phyloP scores from a whole-genome alignment of 352 stramenopile genomes.

The Phytopythium ostracodes region DNA sequence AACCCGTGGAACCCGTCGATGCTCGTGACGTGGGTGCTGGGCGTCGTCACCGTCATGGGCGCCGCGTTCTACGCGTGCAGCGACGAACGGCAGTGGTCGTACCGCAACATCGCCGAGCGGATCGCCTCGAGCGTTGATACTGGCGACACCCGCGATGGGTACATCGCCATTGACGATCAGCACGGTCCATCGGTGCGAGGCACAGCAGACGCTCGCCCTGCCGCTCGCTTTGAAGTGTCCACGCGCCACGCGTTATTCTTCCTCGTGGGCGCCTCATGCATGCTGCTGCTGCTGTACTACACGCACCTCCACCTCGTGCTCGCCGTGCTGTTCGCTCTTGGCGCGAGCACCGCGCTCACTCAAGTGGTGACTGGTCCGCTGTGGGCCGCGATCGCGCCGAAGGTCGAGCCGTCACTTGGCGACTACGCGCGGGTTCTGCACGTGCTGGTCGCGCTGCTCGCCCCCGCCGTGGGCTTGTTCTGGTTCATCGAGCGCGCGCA shows the following conservation, averaged over 20 bases:
- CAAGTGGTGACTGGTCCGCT: constrained; percentile 47
- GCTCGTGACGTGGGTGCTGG: constrained; percentile 56
- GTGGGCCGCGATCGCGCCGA: constrained; percentile 10
- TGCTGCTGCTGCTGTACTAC: constrained; percentile 68
- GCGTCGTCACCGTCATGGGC: constrained; percentile 36
- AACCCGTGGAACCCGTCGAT: constrained; percentile 66
- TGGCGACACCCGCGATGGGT: constrained; percentile 10
- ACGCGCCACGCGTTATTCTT: constrained; percentile 53
- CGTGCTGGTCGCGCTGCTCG: constrained; percentile 14
- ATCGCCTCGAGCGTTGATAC: constrained; percentile 2
- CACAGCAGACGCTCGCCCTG: not conserved
- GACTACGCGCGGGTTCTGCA: constrained; percentile 12
- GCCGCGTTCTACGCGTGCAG: constrained; percentile 48
- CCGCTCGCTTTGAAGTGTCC: constrained; percentile 34
- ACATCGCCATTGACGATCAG: constrained; percentile 27
- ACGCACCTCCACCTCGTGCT: constrained; percentile 50
- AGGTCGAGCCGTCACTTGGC: constrained; percentile 4
- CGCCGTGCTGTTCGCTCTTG: constrained; percentile 53
- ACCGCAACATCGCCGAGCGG: constrained; percentile 35
- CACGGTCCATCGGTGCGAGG: not conserved
- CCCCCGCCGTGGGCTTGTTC: constrained; percentile 22
- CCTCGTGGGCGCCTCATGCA: constrained; percentile 42
- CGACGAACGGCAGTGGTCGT: constrained; percentile 48
- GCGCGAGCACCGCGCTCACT: constrained; percentile 35
- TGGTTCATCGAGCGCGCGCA: constrained; percentile 65